Base-by-base conservation (phyloP, 2,329 filamentous ascomycete genomes). In the Fusarium drepaniforme region DNA sequence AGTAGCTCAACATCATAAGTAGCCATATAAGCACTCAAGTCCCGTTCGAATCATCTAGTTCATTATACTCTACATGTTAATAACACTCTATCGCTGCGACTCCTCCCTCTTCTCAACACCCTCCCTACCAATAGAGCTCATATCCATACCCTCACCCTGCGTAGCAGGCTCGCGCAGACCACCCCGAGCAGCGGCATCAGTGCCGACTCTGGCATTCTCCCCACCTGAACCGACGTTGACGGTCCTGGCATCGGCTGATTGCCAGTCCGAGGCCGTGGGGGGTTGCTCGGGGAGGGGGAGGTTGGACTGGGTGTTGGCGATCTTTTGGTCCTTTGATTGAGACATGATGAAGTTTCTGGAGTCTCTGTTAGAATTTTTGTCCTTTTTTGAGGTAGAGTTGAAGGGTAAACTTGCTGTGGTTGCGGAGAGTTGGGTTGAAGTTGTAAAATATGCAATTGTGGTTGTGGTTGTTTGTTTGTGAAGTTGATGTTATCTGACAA, bases 201-300 rank as follows among this genome's bases (percentile, higher is more conserved):
- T 87, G 5, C 90, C 89, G 56, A 91, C 83, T 71, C 89, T 87
- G 63, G 85, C 88, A 75, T 88, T 81, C n/a, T 70, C 59, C 70
- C 88, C 83, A 23, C 93, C 92, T 40, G 91, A 90, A 73, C 93
- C 93, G 58, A 94, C 90, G 80, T 94, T 93, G 80, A 94, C 91
- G 66, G 85, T 94, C 72, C 89, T 85, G 37, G 88, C 88, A 78
- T 96, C 93, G 61, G 89, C 86, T 0, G 92, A 94, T 82, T 96
- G 91, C 88, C 91, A 95, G 87, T 97, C 94, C 7, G 93, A 93
- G n/a, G 90, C 85, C n/a, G 84, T 85, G 2, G 93, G 93, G 25
- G 94, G 94, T 75, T 96, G 88, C 3, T 96, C 93, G 21, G 94
- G 94, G 61, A 96, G 90, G 62, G 93, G 93, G 37, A 97, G 91